A percentile compares a stretch with the other conserved stretches of the same genome.
These are phyloP conservation scores for Eucalyptus victrix DNA, from an alignment of 345 rosid genomes.

Conservation along the genomic window DNA sequence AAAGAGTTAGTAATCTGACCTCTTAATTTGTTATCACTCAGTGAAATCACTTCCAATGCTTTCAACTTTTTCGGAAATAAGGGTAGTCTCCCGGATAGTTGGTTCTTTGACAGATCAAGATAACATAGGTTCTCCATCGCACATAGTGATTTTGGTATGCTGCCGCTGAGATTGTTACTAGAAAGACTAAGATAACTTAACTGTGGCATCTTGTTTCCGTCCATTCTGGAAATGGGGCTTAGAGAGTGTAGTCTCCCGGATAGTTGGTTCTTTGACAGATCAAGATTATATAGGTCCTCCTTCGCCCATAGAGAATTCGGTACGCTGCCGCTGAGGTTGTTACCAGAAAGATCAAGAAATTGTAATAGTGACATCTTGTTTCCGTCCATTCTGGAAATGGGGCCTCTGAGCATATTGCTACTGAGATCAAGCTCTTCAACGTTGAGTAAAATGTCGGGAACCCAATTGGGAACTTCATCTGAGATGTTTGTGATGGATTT, in stretches of 20 bases:
- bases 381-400: background rate
- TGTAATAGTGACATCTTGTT: background rate
- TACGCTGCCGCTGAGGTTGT: background rate
- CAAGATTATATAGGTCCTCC: accelerated
- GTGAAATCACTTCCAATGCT: background rate
- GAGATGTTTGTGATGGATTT: too few relatives aligned
- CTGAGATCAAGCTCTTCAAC: accelerated
- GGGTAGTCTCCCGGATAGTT: too few relatives aligned
- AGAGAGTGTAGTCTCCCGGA: background rate
- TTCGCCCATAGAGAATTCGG: background rate
- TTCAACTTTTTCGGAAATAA: background rate
- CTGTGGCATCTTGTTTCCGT: too few relatives aligned
- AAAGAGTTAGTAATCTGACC: background rate
- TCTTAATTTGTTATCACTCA: background rate
- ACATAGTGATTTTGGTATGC: too few relatives aligned
- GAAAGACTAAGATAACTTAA: accelerated
- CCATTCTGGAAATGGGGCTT: too few relatives aligned
- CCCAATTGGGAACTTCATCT: background rate
- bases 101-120: too few relatives aligned
- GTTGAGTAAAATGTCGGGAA: background rate
- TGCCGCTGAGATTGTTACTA: too few relatives aligned
- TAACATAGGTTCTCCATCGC: accelerated
- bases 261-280: background rate
- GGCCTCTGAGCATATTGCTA: background rate
- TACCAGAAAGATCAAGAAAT: accelerated